Conservation (phyloP, 306 rosid genomes). For the Glycine tomentella region DNA sequence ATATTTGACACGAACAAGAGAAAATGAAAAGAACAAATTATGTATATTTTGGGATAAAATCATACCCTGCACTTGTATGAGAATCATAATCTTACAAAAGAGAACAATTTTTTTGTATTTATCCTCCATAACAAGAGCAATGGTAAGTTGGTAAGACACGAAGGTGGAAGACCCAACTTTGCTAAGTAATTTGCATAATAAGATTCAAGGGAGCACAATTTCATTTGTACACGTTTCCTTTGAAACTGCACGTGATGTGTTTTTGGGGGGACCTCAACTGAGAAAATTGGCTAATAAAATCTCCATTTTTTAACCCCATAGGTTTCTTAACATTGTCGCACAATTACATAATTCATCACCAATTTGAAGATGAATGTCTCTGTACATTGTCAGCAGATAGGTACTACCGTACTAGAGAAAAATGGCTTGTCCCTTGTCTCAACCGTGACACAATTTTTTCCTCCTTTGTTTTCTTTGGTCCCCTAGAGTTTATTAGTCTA, state of each 20-base stretch:
- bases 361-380: slow-evolving; percentile 37
- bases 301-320: slow-evolving; percentile 14
- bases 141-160: background rate
- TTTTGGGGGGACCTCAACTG: background rate
- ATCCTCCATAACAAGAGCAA: background rate
- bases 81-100: no score
- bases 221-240: slow-evolving; percentile 7
- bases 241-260: slow-evolving; percentile 28
- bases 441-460: slow-evolving; percentile 5
- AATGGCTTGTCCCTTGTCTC: slow-evolving; percentile 33
- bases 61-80: background rate
- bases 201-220: background rate
- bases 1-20: slow-evolving; percentile 26
- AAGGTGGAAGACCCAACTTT: background rate
- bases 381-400: slow-evolving; percentile 18
- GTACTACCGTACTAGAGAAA: slow-evolving; percentile 14
- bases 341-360: slow-evolving; percentile 21
- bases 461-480: slow-evolving; percentile 35
- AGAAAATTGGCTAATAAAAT: background rate
- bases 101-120: background rate
- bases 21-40: background rate
- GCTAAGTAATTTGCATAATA: background rate
- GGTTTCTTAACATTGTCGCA: background rate
- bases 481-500: slow-evolving; percentile 32
- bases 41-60: slow-evolving; percentile 10